Evolutionary conservation across 2,329 filamentous ascomycete genomes (phyloP).

Genomic region (Fusarium pilosicola): DNA sequence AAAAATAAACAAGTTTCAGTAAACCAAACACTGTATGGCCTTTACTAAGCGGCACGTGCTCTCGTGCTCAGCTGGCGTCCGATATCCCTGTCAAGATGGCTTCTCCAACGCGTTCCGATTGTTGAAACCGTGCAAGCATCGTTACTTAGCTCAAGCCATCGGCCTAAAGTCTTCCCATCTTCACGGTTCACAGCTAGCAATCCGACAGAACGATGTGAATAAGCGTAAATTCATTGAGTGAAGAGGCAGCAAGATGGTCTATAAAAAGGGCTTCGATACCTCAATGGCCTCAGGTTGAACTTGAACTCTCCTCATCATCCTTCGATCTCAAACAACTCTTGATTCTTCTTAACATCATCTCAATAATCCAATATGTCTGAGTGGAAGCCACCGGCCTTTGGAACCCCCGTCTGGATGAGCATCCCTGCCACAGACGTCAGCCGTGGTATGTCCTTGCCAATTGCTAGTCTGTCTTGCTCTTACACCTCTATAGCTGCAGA

Average conservation of each 20-base stretch:
- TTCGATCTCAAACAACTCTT: not conserved
- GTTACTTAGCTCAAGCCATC: constrained; percentile 34
- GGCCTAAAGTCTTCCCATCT: constrained; percentile 27
- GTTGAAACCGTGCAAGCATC: constrained; percentile 33
- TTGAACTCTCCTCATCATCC: not conserved
- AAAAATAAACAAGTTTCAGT: not conserved
- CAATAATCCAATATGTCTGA: constrained; percentile 34
- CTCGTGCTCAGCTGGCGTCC: constrained; percentile 32
- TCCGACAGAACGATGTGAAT: not conserved
- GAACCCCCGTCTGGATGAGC: constrained; percentile 44
- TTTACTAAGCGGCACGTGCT: constrained; percentile 23
- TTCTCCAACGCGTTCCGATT: constrained; percentile 33
- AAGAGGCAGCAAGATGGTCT: not conserved
- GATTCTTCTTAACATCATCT: not conserved
- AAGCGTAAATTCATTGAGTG: not conserved
- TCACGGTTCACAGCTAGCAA: constrained; percentile 6
- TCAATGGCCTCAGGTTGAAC: not conserved
- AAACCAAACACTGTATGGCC: constrained; percentile 14
- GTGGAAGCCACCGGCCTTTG: constrained; percentile 46
- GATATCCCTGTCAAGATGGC: constrained; percentile 14
- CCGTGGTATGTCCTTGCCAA: constrained; percentile 37
- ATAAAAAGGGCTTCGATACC: constrained; percentile 24
- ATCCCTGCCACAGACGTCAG: constrained; percentile 44
- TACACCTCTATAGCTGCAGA: constrained; percentile 33
- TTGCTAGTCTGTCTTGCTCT: not conserved